Percentiles rank a stretch among this genome's conserved stretches.
Conservation (phyloP, 2,329 filamentous ascomycete species). For the Tolypocladium endophyticum region DNA sequence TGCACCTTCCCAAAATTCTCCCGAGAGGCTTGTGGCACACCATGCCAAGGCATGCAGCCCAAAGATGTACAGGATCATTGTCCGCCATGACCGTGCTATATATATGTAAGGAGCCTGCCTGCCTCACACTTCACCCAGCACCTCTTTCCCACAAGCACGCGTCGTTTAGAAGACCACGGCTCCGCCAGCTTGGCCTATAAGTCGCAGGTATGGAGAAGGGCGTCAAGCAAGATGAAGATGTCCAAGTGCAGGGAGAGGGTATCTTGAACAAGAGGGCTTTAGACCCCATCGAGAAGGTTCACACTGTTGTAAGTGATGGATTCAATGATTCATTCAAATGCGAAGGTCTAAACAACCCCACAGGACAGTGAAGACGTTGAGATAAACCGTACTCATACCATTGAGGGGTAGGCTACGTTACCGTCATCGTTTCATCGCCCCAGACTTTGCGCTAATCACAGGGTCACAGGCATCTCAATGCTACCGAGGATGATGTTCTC, state of each 20-base stretch:
- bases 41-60: neutral
- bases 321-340: too few species aligned
- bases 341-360: neutral
- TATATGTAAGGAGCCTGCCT: neutral
- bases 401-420: neutral
- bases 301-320: neutral
- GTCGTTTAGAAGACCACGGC: neutral
- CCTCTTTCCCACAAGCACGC: neutral
- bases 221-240: neutral
- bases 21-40: neutral
- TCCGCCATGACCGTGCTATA: neutral
- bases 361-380: neutral
- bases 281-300: neutral
- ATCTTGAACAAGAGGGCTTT: neutral
- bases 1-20: neutral
- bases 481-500: slow-evolving; percentile 31
- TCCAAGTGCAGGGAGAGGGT: neutral
- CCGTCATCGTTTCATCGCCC: neutral
- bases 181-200: neutral
- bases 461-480: slow-evolving; percentile 15
- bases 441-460: neutral
- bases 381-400: neutral
- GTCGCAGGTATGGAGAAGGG: neutral
- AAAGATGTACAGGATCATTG: neutral
- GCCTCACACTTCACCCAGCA: neutral